phyloP scores from a whole-genome alignment of 371 early-diverging fungal genomes.

The Lichtheimia hyalospora region DNA sequence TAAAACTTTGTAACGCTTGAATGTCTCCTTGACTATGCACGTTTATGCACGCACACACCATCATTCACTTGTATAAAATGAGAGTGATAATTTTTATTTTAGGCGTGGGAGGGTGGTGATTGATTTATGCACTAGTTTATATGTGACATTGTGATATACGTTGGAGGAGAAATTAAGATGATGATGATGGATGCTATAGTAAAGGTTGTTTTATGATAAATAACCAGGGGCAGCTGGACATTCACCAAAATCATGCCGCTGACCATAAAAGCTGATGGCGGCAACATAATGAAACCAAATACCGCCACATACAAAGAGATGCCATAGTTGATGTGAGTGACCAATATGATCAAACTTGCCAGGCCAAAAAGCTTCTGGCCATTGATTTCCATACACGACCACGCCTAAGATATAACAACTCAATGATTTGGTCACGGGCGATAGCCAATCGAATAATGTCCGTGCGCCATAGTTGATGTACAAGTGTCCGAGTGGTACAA shows the following conservation, averaged over 20 bases:
- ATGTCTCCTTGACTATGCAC: no score
- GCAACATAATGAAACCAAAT: slow-evolving; percentile 69
- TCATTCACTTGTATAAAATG: neutral
- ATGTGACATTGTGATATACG: no score
- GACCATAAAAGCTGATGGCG: slow-evolving; percentile 48
- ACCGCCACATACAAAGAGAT: slow-evolving; percentile 70
- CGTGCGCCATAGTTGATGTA: slow-evolving; percentile 52
- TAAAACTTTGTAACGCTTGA: no score
- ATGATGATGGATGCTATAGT: neutral
- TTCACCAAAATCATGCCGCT: slow-evolving; percentile 34
- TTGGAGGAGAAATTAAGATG: neutral
- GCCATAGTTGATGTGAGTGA: slow-evolving; percentile 84
- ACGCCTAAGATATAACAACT: slow-evolving; percentile 43
- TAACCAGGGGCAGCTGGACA: slow-evolving; percentile 14
- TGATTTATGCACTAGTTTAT: no score
- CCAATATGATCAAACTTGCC: slow-evolving; percentile 74
- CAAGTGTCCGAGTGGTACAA: slow-evolving; percentile 65
- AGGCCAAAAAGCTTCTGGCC: slow-evolving; percentile 74
- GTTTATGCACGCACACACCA: no score
- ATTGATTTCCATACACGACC: slow-evolving; percentile 65
- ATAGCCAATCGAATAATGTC: slow-evolving; percentile 42
- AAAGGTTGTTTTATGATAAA: neutral
- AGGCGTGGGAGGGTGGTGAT: no score
- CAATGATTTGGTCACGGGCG: slow-evolving; percentile 45
- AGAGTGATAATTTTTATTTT: neutral